Conservation (phyloP, 2,329 filamentous ascomycete species). For the Graphiopsis chlorocephala region DNA sequence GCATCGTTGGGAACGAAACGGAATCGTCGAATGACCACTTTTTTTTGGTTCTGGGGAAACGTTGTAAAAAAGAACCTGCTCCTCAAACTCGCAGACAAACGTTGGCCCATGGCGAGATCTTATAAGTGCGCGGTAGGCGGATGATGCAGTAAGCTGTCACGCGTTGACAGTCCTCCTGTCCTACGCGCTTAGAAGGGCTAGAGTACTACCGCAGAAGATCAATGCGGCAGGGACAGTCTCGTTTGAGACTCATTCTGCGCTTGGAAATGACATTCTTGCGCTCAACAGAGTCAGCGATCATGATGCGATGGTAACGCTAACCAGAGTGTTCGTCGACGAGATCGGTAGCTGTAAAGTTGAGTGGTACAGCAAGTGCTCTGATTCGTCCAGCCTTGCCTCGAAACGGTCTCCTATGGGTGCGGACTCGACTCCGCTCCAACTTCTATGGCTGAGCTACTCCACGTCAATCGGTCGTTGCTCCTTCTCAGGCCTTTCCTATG, state of each 20-base stretch:
- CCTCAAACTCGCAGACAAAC: not conserved
- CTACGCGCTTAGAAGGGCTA: not conserved
- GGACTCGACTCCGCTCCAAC: not conserved
- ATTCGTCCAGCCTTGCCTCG: not conserved
- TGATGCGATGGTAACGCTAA: not conserved
- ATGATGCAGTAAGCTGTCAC: not conserved
- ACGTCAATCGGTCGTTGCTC: no score
- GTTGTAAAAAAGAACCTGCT: not conserved
- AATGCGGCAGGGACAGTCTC: not conserved
- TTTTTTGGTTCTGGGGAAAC: not conserved
- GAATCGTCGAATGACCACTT: not conserved
- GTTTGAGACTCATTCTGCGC: not conserved
- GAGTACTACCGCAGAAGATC: not conserved
- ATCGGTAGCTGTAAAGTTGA: not conserved
- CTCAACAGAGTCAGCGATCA: not conserved
- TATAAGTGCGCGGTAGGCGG: not conserved
- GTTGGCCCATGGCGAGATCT: not conserved
- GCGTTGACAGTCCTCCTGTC: not conserved
- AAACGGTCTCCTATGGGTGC: not conserved
- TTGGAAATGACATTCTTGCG: not conserved
- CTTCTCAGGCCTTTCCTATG: no score
- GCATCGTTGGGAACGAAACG: no score
- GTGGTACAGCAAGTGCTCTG: not conserved
- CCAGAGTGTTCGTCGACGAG: not conserved
- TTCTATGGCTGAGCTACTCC: no score